A percentile compares a stretch with the other conserved stretches of the same genome.
Evolutionary conservation across 768 basidiomycete genomes (phyloP).

Genomic region (Calvatia gigantea): DNA sequence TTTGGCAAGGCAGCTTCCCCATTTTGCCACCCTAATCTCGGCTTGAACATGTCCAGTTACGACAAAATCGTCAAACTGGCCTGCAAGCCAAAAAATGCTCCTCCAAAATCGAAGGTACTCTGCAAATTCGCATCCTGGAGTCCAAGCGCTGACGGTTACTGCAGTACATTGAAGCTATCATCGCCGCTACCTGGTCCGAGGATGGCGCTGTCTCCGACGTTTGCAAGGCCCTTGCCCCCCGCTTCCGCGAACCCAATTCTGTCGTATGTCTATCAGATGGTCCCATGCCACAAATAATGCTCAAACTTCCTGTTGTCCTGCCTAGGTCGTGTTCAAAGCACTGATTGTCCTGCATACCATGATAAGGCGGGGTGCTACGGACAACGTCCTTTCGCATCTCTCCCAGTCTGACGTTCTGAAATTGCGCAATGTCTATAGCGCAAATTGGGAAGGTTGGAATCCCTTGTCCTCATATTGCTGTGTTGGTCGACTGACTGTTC

Average conservation of each 20-base stretch:
- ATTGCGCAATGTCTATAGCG: constrained; percentile 75
- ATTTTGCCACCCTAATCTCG: not conserved
- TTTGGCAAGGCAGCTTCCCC: not conserved
- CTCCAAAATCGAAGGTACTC: constrained; percentile 89
- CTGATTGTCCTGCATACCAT: constrained; percentile 93
- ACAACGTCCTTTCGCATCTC: constrained; percentile 84
- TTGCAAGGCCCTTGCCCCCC: constrained; percentile 79
- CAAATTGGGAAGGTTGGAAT: constrained; percentile 79
- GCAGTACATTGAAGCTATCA: constrained; percentile 95
- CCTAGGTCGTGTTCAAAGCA: constrained; percentile 97
- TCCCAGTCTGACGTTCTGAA: constrained; percentile 79
- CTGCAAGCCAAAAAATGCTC: constrained; percentile 94
- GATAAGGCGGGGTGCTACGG: constrained; percentile 95
- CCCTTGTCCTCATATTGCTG: not conserved
- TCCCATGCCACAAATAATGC: not conserved
- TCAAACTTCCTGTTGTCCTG: constrained; percentile 2
- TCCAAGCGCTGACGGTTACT: constrained; percentile 9
- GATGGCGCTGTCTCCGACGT: constrained; percentile 93
- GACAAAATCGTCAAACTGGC: constrained; percentile 95
- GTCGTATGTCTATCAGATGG: constrained; percentile 51
- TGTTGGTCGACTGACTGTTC: constrained; percentile 1
- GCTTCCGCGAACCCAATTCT: constrained; percentile 88
- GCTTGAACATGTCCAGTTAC: constrained; percentile 61
- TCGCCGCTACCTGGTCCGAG: constrained; percentile 95
- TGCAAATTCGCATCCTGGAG: not conserved